Conservation (phyloP, 2,329 filamentous ascomycete species). For the Dothideomycetes sp. region DNA sequence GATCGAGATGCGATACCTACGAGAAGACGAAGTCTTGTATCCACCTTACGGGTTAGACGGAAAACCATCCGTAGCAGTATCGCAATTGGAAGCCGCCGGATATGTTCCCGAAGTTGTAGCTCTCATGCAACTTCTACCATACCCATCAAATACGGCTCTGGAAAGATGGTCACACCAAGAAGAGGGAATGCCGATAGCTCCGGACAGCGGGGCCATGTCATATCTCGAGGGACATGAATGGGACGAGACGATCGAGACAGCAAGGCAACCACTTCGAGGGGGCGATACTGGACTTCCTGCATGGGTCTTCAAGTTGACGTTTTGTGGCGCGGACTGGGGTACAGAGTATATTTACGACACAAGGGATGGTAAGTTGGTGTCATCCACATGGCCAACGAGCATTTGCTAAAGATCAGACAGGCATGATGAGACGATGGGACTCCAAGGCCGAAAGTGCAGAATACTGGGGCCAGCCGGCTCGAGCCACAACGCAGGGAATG, state of each 20-base stretch:
- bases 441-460: conserved; percentile 5
- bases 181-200: conserved; percentile 11
- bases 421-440: conserved; percentile 7
- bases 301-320: conserved; percentile 12
- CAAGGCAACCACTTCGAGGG: conserved; percentile 7
- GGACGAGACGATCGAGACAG: conserved; percentile 4
- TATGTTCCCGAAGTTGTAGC: conserved; percentile 9
- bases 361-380: conserved; percentile 5
- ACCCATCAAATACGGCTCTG: conserved; percentile 10
- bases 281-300: conserved; percentile 11
- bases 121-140: conserved; percentile 9
- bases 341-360: conserved; percentile 13
- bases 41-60: conserved; percentile 7
- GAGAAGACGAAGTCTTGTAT: conserved; percentile 6
- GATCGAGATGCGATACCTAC: conserved; percentile 11
- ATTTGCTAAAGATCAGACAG: neutral
- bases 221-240: conserved; percentile 11
- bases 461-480: conserved; percentile 4
- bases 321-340: conserved; percentile 6
- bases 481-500: neutral
- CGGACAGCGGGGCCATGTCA: conserved; percentile 11
- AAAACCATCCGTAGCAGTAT: conserved; percentile 4
- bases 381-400: neutral
- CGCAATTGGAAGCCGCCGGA: conserved; percentile 1
- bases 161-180: conserved; percentile 7